Evolutionary conservation across 2,329 filamentous ascomycete genomes (phyloP).

Genomic region (Aurifilum marmelostoma): DNA sequence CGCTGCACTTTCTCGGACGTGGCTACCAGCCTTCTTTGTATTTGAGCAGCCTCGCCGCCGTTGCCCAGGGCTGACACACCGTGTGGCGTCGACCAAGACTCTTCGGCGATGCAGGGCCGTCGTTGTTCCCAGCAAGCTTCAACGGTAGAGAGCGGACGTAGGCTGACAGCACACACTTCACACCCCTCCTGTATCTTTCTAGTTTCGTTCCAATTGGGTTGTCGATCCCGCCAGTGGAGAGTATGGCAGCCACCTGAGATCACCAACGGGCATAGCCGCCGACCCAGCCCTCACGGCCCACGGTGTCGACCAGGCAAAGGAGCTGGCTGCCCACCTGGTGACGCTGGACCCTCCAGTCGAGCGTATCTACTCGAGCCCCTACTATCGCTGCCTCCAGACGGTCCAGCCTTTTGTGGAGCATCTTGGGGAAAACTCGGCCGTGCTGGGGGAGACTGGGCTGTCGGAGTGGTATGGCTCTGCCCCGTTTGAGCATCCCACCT

Average conservation of each 20-base stretch:
- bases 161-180: conserved; percentile 21
- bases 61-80: conserved; percentile 9
- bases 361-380: conserved; percentile 80
- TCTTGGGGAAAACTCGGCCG: conserved; percentile 31
- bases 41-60: not conserved
- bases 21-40: not conserved
- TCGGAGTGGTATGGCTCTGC: conserved; percentile 93
- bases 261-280: conserved; percentile 84
- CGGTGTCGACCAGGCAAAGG: conserved; percentile 79
- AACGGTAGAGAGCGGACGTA: conserved; percentile 21
- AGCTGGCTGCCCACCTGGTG: conserved; percentile 71
- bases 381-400: conserved; percentile 87
- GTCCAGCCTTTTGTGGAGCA: conserved; percentile 69
- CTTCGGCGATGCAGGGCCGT: conserved; percentile 1
- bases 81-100: conserved; percentile 13
- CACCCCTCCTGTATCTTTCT: conserved; percentile 21
- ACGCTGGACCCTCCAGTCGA: conserved; percentile 69
- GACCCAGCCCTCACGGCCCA: conserved; percentile 88
- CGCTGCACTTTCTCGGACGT: conserved; percentile 27
- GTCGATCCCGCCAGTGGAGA: conserved; percentile 79
- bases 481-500: conserved; percentile 81
- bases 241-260: conserved; percentile 73
- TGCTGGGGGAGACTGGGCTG: conserved; percentile 61
- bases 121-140: conserved; percentile 2
- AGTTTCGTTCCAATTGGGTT: conserved; percentile 92